Evolutionary conservation across 2,329 filamentous ascomycete genomes (phyloP).

Genomic region (Talaromyces funiculosus): DNA sequence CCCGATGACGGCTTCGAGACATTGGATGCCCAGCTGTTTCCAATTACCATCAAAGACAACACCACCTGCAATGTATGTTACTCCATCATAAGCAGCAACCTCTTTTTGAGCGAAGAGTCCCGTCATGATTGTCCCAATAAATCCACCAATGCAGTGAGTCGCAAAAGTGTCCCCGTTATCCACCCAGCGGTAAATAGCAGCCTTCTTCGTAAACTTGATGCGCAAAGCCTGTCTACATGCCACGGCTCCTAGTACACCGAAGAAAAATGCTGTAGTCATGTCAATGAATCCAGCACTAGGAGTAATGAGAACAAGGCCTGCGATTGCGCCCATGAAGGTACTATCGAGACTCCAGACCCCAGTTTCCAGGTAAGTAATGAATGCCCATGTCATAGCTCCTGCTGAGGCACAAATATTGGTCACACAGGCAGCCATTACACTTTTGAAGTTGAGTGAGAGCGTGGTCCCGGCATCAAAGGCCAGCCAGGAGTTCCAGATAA

Average conservation of each 20-base stretch:
- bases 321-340: slow-evolving; percentile 50
- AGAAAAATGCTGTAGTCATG: slow-evolving; percentile 45
- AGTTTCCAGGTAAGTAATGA: slow-evolving; percentile 40
- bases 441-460: slow-evolving; percentile 46
- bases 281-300: slow-evolving; percentile 48
- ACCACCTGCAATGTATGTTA: slow-evolving; percentile 44
- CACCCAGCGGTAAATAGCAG: slow-evolving; percentile 46
- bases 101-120: slow-evolving; percentile 48
- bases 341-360: slow-evolving; percentile 46
- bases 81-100: slow-evolving; percentile 47
- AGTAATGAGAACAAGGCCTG: slow-evolving; percentile 50
- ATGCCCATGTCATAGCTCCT: slow-evolving; percentile 46
- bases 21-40: slow-evolving; percentile 46
- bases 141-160: slow-evolving; percentile 50
- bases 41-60: slow-evolving; percentile 49
- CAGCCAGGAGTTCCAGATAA: slow-evolving; percentile 50
- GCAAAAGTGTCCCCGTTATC: slow-evolving; percentile 54
- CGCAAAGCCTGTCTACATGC: slow-evolving; percentile 48
- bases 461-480: slow-evolving; percentile 49
- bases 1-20: slow-evolving; percentile 48
- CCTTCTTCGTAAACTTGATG: slow-evolving; percentile 49
- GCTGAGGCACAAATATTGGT: slow-evolving; percentile 18
- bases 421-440: slow-evolving; percentile 27
- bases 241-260: slow-evolving; percentile 44
- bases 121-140: slow-evolving; percentile 47